A percentile compares a stretch with the other conserved stretches of the same genome.
Evolutionary conservation across 495 filamentous ascomycete species (phyloP).

Genomic region (Tetracladium marchalianum): DNA sequence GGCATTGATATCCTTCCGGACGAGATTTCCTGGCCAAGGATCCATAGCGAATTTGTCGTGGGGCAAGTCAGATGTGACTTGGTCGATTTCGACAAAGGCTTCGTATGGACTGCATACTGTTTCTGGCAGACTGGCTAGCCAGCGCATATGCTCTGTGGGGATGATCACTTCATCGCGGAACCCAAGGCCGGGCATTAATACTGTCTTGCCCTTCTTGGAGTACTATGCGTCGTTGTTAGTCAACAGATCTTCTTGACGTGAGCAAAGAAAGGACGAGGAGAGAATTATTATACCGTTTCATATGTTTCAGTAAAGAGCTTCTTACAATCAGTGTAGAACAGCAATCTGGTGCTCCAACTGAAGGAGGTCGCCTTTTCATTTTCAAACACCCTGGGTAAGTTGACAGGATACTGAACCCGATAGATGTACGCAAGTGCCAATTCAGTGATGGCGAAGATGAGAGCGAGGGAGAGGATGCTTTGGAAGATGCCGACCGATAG

Average conservation of each 20-base stretch:
- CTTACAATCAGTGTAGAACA: slow-evolving; percentile 16
- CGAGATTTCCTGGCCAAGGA: not conserved
- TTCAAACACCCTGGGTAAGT: slow-evolving; percentile 17
- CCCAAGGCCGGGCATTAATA: slow-evolving; percentile 26
- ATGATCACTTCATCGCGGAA: slow-evolving; percentile 25
- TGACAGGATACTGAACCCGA: slow-evolving; percentile 9
- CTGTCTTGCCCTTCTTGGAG: slow-evolving; percentile 23
- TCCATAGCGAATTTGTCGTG: not conserved
- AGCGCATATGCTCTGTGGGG: not conserved
- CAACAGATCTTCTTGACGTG: too few relatives aligned
- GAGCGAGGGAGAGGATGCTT: too few relatives aligned
- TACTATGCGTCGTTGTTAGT: slow-evolving; percentile 12
- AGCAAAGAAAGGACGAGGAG: not conserved
- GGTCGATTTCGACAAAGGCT: not conserved
- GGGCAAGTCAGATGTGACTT: too few relatives aligned
- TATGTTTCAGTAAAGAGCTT: slow-evolving; percentile 19
- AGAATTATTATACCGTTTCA: slow-evolving; percentile 10
- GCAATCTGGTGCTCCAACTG: slow-evolving; percentile 14
- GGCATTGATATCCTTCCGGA: not conserved
- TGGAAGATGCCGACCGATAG: too few relatives aligned
- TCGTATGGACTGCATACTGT: not conserved
- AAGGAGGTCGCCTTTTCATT: slow-evolving; percentile 12
- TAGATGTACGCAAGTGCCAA: too few relatives aligned
- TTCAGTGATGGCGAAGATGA: too few relatives aligned
- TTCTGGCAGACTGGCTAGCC: not conserved